Base-by-base conservation (phyloP, 768 basidiomycete genomes). In the Termitomyces bulborhizus region DNA sequence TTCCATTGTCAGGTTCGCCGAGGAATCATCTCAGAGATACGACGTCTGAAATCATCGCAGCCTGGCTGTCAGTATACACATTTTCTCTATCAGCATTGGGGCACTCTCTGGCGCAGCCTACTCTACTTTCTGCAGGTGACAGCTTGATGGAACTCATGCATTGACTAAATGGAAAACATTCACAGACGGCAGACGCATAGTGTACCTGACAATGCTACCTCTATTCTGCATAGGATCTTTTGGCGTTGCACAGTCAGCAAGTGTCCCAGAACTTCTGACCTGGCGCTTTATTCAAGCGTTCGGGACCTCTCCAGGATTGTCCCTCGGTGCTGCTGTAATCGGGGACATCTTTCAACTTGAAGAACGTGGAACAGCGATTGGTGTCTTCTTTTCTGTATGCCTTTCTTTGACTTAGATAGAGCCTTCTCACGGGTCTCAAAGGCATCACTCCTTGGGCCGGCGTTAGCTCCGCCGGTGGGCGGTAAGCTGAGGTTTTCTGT, bases 211-310 rank as follows among this genome's bases (percentile, higher is more conserved):
- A 27, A 76, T 78, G 16, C 68, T 87, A n/a, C 85, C 86, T 1
- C 71, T 86, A 21, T 73, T 82, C 42, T 73, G 75, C 39, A 59
- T 83, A 1, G 84, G 77, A 1, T 83, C 83, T n/a, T 65, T 85
- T 3, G 85, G 83, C 1, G 82, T 85, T 0, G 79, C 81, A 0
- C 54, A 67, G 0, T 75, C 82, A 0, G 59, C 63, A 1, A 70
- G 57, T 42, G 64, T 82, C 6, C 68, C 67, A 1, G 64, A 69
- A n/a, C 70, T 90, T 3, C 75, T 89, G 64, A 66, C 75, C 13
- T 83, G 79, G 67, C 76, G 86, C 3, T 75, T 83, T 31, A 56
- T 88, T 0, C 86, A 88, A 62, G 84, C 82, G 0, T 74, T 85
- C 53, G 87, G 86, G 27, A 71, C 81, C 7, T 75, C 82, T n/a